phyloP scores from a whole-genome alignment of 805 yeast species.

The Ogataea nakhonphanomensis region DNA sequence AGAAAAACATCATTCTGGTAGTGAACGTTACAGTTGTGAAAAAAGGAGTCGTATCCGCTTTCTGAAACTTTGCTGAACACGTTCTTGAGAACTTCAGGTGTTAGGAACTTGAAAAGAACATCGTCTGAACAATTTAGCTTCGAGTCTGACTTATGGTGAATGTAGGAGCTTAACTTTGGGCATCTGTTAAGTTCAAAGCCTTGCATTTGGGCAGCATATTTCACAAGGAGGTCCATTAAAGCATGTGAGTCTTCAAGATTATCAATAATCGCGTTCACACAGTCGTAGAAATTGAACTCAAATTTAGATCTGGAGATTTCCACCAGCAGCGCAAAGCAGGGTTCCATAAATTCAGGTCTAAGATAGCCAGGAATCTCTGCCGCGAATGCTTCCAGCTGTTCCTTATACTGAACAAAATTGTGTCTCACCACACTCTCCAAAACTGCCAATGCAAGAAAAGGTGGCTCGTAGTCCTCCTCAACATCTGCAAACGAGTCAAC shows the following conservation, averaged over 20 bases:
- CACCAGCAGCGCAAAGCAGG: conserved; percentile 33
- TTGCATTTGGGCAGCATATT: conserved; percentile 12
- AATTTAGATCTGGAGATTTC: conserved; percentile 23
- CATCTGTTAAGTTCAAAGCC: conserved; percentile 23
- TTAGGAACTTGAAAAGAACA: conserved; percentile 32
- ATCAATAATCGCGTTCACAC: conserved; percentile 34
- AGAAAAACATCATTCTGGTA: conserved; percentile 21
- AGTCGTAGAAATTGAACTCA: conserved; percentile 29
- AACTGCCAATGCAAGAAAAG: conserved; percentile 28
- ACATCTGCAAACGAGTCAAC: conserved; percentile 28
- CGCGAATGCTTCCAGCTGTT: conserved; percentile 34
- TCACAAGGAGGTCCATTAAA: conserved; percentile 3
- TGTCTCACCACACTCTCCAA: conserved; percentile 27
- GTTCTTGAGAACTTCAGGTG: conserved; percentile 32
- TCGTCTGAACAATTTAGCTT: conserved; percentile 9
- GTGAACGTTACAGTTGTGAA: conserved; percentile 23
- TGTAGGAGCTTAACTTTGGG: conserved; percentile 18
- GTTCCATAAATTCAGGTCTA: conserved; percentile 28
- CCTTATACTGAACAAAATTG: conserved; percentile 18
- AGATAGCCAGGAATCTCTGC: conserved; percentile 34
- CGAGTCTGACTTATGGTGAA: conserved; percentile 18
- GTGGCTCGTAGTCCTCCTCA: conserved; percentile 17
- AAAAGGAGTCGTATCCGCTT: conserved; percentile 17
- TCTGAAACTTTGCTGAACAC: conserved; percentile 31
- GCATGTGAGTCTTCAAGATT: conserved; percentile 25